Percentiles rank a stretch among this genome's conserved stretches.
These are phyloP conservation scores for Myxozyma kluyveri DNA, from an alignment of 805 yeast genomes.

Conservation along the genomic window DNA sequence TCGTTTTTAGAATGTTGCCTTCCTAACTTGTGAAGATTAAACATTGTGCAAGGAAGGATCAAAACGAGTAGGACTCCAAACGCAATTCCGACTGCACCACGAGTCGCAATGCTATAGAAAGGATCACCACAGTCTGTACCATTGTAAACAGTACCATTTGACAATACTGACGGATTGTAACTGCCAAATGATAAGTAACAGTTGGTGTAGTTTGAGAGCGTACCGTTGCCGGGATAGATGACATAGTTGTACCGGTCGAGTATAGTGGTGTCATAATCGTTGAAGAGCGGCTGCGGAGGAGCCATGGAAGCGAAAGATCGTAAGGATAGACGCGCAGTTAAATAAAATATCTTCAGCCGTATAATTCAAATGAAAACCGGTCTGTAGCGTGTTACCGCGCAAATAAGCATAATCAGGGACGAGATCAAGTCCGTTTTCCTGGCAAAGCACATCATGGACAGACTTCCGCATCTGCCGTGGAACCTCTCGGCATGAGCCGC, in stretches of 20 bases:
- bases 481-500: too few species aligned
- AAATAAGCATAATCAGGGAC: too few species aligned
- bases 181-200: conserved; percentile 34
- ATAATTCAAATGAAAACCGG: too few species aligned
- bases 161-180: conserved; percentile 28
- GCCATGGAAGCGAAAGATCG: too few species aligned
- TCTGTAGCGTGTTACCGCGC: too few species aligned
- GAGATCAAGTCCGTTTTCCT: too few species aligned
- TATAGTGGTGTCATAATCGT: conserved; percentile 29
- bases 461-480: too few species aligned
- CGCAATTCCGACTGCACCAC: conserved; percentile 34
- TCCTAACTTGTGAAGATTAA: conserved; percentile 34
- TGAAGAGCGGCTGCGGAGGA: conserved; percentile 26
- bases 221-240: conserved; percentile 33
- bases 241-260: conserved; percentile 29
- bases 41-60: conserved; percentile 31
- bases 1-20: conserved; percentile 23
- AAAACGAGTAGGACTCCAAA: conserved; percentile 29
- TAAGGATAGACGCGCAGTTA: too few species aligned
- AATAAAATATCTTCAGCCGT: too few species aligned
- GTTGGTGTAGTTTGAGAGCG: conserved; percentile 34
- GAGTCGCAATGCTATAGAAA: conserved; percentile 25
- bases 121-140: conserved; percentile 33
- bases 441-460: too few species aligned
- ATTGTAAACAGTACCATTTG: conserved; percentile 32